Evolutionary conservation across 2,329 filamentous ascomycete genomes (phyloP).

Genomic region (Hymenotorrendiella dingleyae): DNA sequence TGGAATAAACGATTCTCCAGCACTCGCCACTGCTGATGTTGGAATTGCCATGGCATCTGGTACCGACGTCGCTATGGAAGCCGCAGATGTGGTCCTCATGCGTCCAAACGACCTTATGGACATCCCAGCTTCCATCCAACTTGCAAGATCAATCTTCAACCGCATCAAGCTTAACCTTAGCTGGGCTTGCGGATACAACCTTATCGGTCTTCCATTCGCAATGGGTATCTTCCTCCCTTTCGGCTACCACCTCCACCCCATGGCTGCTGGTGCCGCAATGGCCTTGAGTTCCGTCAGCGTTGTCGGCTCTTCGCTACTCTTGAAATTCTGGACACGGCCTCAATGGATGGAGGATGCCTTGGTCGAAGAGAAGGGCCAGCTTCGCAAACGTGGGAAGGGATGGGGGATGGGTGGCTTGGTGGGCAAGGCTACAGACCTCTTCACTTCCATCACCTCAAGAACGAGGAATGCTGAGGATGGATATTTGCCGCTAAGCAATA

Average conservation of each 20-base stretch:
- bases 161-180: conserved; percentile 90
- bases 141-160: conserved; percentile 78
- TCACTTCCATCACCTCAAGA: conserved; percentile 33
- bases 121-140: conserved; percentile 78
- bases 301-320: conserved; percentile 72
- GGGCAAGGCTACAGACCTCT: conserved; percentile 38
- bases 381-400: conserved; percentile 25
- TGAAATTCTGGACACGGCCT: conserved; percentile 83
- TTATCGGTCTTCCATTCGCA: conserved; percentile 85
- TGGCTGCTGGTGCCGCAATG: conserved; percentile 94
- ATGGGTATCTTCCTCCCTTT: conserved; percentile 95
- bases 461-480: conserved; percentile 43
- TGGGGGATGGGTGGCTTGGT: conserved; percentile 36
- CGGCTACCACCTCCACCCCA: conserved; percentile 81
- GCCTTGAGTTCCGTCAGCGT: conserved; percentile 85
- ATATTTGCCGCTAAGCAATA: conserved; percentile 49
- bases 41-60: conserved; percentile 90
- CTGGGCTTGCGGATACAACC: conserved; percentile 92
- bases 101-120: conserved; percentile 84
- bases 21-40: conserved; percentile 84
- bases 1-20: conserved; percentile 96
- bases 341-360: conserved; percentile 77
- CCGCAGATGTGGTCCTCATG: conserved; percentile 95
- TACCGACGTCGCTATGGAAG: conserved; percentile 96
- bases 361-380: conserved; percentile 50